A percentile compares a stretch with the other conserved stretches of the same genome.
phyloP scores from a whole-genome alignment of 768 basidiomycete species.

The Suillus subluteus region DNA sequence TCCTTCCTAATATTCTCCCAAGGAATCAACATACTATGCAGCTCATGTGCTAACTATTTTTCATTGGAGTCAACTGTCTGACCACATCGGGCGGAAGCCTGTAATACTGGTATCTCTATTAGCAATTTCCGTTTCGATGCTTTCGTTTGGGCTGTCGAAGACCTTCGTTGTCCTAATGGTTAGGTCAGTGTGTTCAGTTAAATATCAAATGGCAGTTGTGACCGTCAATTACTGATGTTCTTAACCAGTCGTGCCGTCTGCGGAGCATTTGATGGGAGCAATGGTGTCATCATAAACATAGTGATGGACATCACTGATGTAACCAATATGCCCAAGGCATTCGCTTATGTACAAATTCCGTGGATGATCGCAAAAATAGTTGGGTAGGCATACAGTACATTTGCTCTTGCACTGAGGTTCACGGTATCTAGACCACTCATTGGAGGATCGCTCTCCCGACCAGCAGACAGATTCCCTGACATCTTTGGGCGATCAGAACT shows the following conservation, averaged over 20 bases:
- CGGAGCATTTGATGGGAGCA: slow-evolving; percentile 57
- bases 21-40: slow-evolving; percentile 54
- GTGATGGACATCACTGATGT: slow-evolving; percentile 43
- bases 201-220: neutral
- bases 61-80: slow-evolving; percentile 54
- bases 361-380: slow-evolving; percentile 45
- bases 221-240: neutral
- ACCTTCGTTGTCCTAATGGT: slow-evolving; percentile 46
- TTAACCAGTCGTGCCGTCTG: slow-evolving; percentile 43
- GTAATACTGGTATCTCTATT: slow-evolving; percentile 48
- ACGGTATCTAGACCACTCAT: slow-evolving; percentile 55
- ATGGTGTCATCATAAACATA: slow-evolving; percentile 51
- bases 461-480: slow-evolving; percentile 65
- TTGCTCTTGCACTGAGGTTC: neutral
- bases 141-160: slow-evolving; percentile 49
- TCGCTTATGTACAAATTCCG: slow-evolving; percentile 58
- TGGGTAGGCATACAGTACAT: slow-evolving; percentile 40
- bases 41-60: slow-evolving; percentile 50
- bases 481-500: slow-evolving; percentile 60
- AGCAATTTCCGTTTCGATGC: slow-evolving; percentile 49
- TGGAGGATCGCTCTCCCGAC: slow-evolving; percentile 66
- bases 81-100: slow-evolving; percentile 51
- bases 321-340: slow-evolving; percentile 43
- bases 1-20: neutral
- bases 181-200: slow-evolving; percentile 32